These are phyloP conservation scores for Calocybe cyanea DNA, from an alignment of 768 basidiomycete genomes.

Conservation along the genomic window DNA sequence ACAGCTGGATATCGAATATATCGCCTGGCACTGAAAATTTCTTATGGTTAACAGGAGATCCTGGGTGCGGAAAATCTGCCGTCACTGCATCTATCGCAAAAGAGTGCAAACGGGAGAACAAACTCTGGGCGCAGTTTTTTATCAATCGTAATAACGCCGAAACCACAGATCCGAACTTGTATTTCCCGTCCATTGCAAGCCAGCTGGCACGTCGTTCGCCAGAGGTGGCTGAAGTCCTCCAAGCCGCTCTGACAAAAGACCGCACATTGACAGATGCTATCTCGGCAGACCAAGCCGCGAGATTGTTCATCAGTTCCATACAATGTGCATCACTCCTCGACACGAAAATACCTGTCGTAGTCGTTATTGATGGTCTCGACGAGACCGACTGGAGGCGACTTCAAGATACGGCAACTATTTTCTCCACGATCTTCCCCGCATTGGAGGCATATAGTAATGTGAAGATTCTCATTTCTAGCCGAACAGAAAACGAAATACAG, in stretches of 20 bases:
- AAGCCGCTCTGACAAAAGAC: conserved; percentile 6
- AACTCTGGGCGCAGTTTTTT: conserved; percentile 17
- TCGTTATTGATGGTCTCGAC: conserved; percentile 18
- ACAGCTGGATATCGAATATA: conserved; percentile 8
- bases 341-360: conserved; percentile 8
- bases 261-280: conserved; percentile 12
- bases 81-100: conserved; percentile 15
- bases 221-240: conserved; percentile 4
- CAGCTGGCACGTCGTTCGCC: conserved; percentile 9
- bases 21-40: conserved; percentile 4
- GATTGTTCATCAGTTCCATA: conserved; percentile 13
- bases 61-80: conserved; percentile 17
- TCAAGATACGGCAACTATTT: conserved; percentile 6
- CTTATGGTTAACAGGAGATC: conserved; percentile 17
- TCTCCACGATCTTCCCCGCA: conserved; percentile 7
- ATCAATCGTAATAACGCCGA: conserved; percentile 15
- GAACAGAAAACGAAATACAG: conserved; percentile 12
- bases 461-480: conserved; percentile 14
- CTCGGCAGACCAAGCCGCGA: conserved; percentile 9
- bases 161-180: conserved; percentile 13
- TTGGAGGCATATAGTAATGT: conserved; percentile 5
- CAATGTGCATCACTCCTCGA: conserved; percentile 4
- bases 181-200: conserved; percentile 16
- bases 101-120: conserved; percentile 10
- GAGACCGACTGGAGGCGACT: conserved; percentile 14